Evolutionary conservation across 2,329 filamentous ascomycete species (phyloP), one percentile per base, ranked within the genome.

Genomic region (Spiromastix sp.): DNA sequence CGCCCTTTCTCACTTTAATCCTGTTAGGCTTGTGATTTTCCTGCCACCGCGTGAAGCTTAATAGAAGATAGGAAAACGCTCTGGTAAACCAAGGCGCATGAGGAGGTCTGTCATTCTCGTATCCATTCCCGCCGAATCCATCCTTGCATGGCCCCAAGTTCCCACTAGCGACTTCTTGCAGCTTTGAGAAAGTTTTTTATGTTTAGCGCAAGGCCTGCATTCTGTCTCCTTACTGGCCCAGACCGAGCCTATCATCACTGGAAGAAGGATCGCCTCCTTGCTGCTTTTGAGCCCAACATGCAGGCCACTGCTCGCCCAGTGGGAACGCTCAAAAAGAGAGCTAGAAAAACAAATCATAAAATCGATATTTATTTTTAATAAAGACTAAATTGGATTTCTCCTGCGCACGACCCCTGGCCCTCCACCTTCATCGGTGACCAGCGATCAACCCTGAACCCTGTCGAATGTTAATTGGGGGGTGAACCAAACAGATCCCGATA

Each of bases 391-490:
- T 5, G 22, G 34, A 30, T 30, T 15, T 36, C 27, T 36, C 29
- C 34, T 27, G 24, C 24, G 34, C 17, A 11, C 24, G 4, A 20
- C 26, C n/a, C 34, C 30, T 36, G 34, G 34, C 34, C 21, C n/a
- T n/a, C 30, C 19, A 30, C 19, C 34, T 27, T 20, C 21, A 36
- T 30, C 27, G 27, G 34, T 21, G 24, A 21, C 10, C 8, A 24
- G 29, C 22, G 33, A 13, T 24, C 24, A 13, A 29, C 17, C 7
- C 13, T 35, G 25, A 36, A 36, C 34, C 34, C 34, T 36, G 34
- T 36, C 26, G 9, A 22, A 20, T 15, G 19, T 19, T 17, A 11
- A 5, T 27, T 30, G 34, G 13, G 29, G 34, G 19, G 26, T 13
- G 16, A 22, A 25, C 34, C 34, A 36, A 30, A 30, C 34, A 36